These are phyloP conservation scores for Wickerhamiella pararugosa DNA, from an alignment of 1,139 yeast genomes.

Conservation along the genomic window DNA sequence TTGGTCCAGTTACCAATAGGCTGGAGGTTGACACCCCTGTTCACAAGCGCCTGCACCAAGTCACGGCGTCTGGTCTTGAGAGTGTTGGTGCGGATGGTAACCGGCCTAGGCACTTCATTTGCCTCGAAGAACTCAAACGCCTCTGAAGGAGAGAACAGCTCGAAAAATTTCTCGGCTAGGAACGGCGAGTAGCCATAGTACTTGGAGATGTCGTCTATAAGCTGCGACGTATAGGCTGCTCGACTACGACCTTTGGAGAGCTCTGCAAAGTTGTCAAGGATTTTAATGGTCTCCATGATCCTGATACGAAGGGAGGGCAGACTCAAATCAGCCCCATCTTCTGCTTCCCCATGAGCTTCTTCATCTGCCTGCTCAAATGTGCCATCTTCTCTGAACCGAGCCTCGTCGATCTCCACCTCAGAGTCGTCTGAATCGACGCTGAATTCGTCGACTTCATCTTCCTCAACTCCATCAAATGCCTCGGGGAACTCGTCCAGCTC, in stretches of 20 bases:
- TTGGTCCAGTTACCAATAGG: slow-evolving; percentile 98
- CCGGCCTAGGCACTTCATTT: slow-evolving; percentile 90
- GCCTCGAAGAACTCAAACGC: slow-evolving; percentile 98
- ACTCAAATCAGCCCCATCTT: slow-evolving; percentile 35
- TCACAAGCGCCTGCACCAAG: slow-evolving; percentile 84
- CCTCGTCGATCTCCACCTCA: slow-evolving; percentile 19
- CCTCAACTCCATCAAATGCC: slow-evolving; percentile 30
- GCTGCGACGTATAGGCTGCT: slow-evolving; percentile 61
- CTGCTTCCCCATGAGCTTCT: slow-evolving; percentile 45
- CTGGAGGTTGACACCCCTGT: slow-evolving; percentile 92
- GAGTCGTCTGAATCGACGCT: slow-evolving; percentile 18
- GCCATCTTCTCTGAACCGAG: slow-evolving; percentile 18
- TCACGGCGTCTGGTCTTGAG: slow-evolving; percentile 90
- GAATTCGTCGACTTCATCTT: slow-evolving; percentile 11
- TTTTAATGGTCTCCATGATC: slow-evolving; percentile 89
- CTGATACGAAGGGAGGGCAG: slow-evolving; percentile 63
- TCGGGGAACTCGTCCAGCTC: slow-evolving; percentile 60
- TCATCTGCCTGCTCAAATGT: slow-evolving; percentile 33
- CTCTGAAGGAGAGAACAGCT: slow-evolving; percentile 84
- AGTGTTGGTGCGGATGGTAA: slow-evolving; percentile 93
- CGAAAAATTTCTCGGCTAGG: slow-evolving; percentile 83
- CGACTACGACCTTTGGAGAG: slow-evolving; percentile 79
- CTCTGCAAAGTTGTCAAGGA: slow-evolving; percentile 79
- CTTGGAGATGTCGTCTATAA: slow-evolving; percentile 71
- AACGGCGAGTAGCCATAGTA: slow-evolving; percentile 96